A percentile compares a stretch with the other conserved stretches of the same genome.
Conservation (phyloP, 768 basidiomycete species). For the Imleria badia region DNA sequence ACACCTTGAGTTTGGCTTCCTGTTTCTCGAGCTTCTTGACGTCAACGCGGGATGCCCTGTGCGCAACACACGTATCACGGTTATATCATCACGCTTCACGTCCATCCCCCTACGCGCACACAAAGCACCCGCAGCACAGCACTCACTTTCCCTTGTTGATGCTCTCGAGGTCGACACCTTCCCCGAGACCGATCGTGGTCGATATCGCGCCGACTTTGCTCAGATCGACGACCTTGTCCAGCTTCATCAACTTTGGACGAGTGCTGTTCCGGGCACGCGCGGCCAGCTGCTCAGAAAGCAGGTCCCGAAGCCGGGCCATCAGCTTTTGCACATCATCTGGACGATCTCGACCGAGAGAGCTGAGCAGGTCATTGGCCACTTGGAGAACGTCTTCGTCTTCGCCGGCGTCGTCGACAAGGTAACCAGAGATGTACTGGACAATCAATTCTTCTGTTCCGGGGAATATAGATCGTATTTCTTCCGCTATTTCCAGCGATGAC, state of each 20-base stretch:
- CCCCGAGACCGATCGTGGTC: conserved; percentile 72
- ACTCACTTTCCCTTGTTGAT: conserved; percentile 91
- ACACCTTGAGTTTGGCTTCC: conserved; percentile 90
- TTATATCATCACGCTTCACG: not conserved
- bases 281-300: conserved; percentile 64
- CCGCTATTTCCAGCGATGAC: conserved; percentile 75
- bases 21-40: conserved; percentile 96
- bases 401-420: conserved; percentile 84
- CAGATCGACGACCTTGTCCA: conserved; percentile 89
- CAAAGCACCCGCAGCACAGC: conserved; percentile 13
- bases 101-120: conserved; percentile 2
- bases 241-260: conserved; percentile 68
- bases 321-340: conserved; percentile 61
- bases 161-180: conserved; percentile 87
- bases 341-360: conserved; percentile 68
- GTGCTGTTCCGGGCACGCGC: conserved; percentile 54
- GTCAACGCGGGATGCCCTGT: conserved; percentile 86
- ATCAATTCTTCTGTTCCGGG: conserved; percentile 83
- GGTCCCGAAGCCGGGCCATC: conserved; percentile 60
- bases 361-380: conserved; percentile 69
- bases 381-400: conserved; percentile 87
- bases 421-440: conserved; percentile 84
- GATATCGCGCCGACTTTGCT: conserved; percentile 76
- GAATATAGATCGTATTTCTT: conserved; percentile 67
- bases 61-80: conserved; percentile 11